These are phyloP conservation scores for Fusarium sp. DNA, from an alignment of 2,329 filamentous ascomycete genomes.

Conservation along the genomic window DNA sequence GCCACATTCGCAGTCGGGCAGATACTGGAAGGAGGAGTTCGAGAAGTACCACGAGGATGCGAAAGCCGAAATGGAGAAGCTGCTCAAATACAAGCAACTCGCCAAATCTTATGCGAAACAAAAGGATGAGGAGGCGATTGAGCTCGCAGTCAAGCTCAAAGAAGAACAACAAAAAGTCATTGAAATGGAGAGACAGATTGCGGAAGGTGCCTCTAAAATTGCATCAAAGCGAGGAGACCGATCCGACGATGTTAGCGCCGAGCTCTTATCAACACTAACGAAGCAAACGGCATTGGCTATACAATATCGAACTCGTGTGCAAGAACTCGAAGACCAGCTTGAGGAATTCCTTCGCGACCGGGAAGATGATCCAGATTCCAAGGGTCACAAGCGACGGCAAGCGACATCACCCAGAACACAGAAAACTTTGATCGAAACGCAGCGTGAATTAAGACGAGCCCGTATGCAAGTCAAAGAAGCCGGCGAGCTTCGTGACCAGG, in stretches of 20 bases:
- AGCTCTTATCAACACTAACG: slow-evolving; percentile 66
- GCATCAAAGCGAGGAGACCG: slow-evolving; percentile 50
- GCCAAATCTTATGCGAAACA: slow-evolving; percentile 83
- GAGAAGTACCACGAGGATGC: slow-evolving; percentile 80
- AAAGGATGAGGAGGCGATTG: slow-evolving; percentile 79
- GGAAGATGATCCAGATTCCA: slow-evolving; percentile 52
- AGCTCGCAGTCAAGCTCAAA: slow-evolving; percentile 74
- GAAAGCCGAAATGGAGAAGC: slow-evolving; percentile 79
- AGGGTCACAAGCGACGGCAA: slow-evolving; percentile 54
- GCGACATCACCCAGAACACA: slow-evolving; percentile 64
- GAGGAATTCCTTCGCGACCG: slow-evolving; percentile 57
- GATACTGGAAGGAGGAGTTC: slow-evolving; percentile 85
- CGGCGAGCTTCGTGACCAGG: slow-evolving; percentile 64
- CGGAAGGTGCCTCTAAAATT: slow-evolving; percentile 71
- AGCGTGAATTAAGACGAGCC: slow-evolving; percentile 67
- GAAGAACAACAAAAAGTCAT: slow-evolving; percentile 76
- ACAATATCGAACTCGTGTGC: slow-evolving; percentile 70
- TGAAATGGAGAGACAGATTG: slow-evolving; percentile 72
- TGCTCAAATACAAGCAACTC: slow-evolving; percentile 83
- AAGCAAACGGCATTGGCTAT: slow-evolving; percentile 69
- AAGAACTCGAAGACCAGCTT: slow-evolving; percentile 67
- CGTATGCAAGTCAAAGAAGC: slow-evolving; percentile 67
- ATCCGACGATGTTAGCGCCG: slow-evolving; percentile 60
- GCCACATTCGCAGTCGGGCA: slow-evolving; percentile 79
- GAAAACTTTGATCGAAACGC: slow-evolving; percentile 65